Conservation (phyloP, 371 early-diverging fungal species). For the Basidiobolus heterosporus region DNA sequence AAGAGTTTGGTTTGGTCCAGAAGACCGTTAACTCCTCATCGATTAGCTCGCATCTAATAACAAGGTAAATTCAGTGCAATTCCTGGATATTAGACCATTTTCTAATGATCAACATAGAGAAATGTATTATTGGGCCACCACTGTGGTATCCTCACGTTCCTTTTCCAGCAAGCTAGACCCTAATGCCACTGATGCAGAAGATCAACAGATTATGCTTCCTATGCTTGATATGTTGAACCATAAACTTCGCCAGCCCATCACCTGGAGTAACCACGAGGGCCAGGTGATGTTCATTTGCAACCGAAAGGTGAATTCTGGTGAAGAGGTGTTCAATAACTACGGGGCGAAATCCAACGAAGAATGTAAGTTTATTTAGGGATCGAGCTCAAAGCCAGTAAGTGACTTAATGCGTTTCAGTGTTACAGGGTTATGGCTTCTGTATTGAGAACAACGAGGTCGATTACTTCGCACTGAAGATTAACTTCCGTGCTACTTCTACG, state of each 20-base stretch:
- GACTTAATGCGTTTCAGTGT: background rate
- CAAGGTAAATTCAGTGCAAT: background rate
- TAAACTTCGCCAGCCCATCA: slow-evolving; percentile 2
- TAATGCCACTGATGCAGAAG: background rate
- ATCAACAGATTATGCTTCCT: background rate
- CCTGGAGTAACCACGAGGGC: background rate
- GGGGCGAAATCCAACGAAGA: slow-evolving; percentile 2
- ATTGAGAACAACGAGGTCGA: slow-evolving; percentile 1
- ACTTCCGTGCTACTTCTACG: background rate
- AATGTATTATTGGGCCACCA: background rate
- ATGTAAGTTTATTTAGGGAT: too few relatives aligned
- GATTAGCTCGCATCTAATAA: too few relatives aligned
- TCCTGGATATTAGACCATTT: too few relatives aligned
- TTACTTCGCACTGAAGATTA: slow-evolving; percentile 1
- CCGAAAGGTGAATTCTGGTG: background rate
- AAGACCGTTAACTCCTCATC: background rate
- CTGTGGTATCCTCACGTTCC: background rate
- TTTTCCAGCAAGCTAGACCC: slow-evolving; percentile 1
- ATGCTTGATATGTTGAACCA: slow-evolving; percentile 4
- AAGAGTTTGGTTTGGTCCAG: background rate
- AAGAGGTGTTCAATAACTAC: slow-evolving; percentile 2
- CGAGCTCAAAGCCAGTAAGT: background rate
- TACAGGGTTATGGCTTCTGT: slow-evolving; percentile 3
- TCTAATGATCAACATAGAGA: background rate
- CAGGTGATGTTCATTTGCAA: background rate